Evolutionary conservation across 306 rosid species (phyloP), one percentile per base, ranked within the genome.

Genomic region (Spatholobus suberectus): DNA sequence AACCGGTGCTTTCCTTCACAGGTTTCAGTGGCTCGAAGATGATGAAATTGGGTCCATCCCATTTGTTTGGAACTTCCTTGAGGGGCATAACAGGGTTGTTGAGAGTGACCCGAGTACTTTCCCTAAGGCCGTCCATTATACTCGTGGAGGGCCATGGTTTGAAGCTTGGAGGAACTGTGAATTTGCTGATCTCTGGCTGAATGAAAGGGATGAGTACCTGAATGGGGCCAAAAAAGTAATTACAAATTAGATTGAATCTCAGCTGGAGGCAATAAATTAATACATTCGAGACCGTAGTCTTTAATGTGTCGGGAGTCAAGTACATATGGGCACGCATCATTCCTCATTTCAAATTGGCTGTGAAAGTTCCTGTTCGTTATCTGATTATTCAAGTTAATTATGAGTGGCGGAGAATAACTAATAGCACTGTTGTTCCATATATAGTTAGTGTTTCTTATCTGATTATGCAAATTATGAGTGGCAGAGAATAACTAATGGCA

Each of bases 131-230:
- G 40, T 91, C 26, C 94, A 91, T 81, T 91, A 89, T 72, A 91
- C 94, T 57, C 92, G 92, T 5, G 94, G 94, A 37, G 94, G 94
- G 32, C 94, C 94, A 2, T 91, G 94, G 94, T 91, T 91, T 66
- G 94, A 89, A 27, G 90, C 94, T 74, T 91, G 94, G 94, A 89
- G 83, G 91, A 80, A 86, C 46, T 91, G 94, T 71, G 91, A 89
- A 34, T 91, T 91, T 84, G 92, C 92, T 41, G 90, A 89, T 67
- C 86, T 91, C 7, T 91, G 92, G 94, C 71, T 91, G 23, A 86
- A 86, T 26, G 92, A 84, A 37, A 87, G 46, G 90, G 89, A 87
- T 52, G 92, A 89, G 57, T 87, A 86, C 73, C 47, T 61, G 41
- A 85, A 83, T 61, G 85, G 83, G 43, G 46, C 87, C 41, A 82